Conservation (phyloP, 2,329 filamentous ascomycete genomes). For the Hypoxylon sp. region DNA sequence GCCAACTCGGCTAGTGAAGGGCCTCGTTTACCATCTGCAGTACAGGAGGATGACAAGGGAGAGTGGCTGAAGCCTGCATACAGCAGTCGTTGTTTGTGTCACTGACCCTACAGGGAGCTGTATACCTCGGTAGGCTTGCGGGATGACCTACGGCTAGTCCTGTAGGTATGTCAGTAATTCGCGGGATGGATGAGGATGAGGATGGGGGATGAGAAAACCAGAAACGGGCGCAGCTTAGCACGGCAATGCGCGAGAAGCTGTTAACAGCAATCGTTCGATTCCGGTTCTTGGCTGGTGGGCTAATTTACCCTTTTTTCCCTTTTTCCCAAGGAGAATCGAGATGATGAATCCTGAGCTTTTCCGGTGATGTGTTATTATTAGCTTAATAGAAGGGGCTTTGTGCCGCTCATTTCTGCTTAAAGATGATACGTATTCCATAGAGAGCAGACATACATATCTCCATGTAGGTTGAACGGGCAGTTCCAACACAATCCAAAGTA, state of each 20-base stretch:
- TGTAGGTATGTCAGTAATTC: conserved; percentile 11
- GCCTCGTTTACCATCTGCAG: conserved; percentile 31
- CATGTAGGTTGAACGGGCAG: conserved; percentile 9
- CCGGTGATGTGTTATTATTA: conserved; percentile 38
- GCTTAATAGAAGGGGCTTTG: conserved; percentile 34
- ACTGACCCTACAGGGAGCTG: conserved; percentile 32
- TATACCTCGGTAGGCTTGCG: conserved; percentile 34
- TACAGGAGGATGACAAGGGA: conserved; percentile 34
- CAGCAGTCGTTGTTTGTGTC: conserved; percentile 32
- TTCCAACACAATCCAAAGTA: conserved; percentile 31
- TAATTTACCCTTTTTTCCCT: conserved; percentile 24
- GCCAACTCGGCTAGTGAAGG: conserved; percentile 39
- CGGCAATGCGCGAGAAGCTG: conserved; percentile 36
- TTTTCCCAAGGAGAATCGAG: conserved; percentile 13
- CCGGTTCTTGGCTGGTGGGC: conserved; percentile 33
- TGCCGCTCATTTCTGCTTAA: conserved; percentile 28
- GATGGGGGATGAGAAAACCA: conserved; percentile 26
- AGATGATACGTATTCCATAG: conserved; percentile 19
- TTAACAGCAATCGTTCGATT: conserved; percentile 38
- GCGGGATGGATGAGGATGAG: conserved; percentile 41
- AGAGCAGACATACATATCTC: conserved; percentile 5
- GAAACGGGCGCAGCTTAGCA: conserved; percentile 23
- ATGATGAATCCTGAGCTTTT: conserved; percentile 21
- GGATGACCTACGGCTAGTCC: conserved; percentile 24
- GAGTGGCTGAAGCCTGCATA: conserved; percentile 41